A percentile compares a stretch with the other conserved stretches of the same genome.
These are phyloP conservation scores for Peronosclerospora sorghi DNA, from an alignment of 352 stramenopile species.

Conservation along the genomic window DNA sequence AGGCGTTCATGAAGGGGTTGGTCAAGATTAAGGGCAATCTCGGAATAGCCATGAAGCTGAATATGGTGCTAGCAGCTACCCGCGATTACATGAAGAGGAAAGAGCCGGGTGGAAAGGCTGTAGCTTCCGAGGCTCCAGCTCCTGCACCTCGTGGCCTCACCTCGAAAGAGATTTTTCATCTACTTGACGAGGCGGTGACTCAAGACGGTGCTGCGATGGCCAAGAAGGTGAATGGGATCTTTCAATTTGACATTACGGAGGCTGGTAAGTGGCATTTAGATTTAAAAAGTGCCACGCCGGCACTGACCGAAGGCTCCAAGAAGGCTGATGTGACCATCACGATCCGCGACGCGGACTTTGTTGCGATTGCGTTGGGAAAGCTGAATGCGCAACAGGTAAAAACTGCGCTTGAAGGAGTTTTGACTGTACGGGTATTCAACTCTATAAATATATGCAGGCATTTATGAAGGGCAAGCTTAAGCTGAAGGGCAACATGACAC, in stretches of 20 bases:
- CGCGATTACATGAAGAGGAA: conserved; percentile 73
- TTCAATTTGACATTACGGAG: conserved; percentile 67
- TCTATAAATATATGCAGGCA: conserved; percentile 52
- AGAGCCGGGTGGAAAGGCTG: conserved; percentile 9
- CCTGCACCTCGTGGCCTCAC: conserved; percentile 25
- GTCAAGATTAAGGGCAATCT: conserved; percentile 94
- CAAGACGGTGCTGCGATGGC: conserved; percentile 43
- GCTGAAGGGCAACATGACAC: conserved; percentile 91
- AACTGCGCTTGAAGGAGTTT: background rate
- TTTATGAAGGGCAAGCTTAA: conserved; percentile 95
- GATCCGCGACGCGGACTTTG: conserved; percentile 65
- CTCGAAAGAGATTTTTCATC: conserved; percentile 60
- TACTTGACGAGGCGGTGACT: conserved; percentile 46
- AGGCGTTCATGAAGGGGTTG: conserved; percentile 90
- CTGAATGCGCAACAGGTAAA: conserved; percentile 80
- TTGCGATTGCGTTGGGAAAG: conserved; percentile 73
- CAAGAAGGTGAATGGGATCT: conserved; percentile 74
- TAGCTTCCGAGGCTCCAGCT: conserved; percentile 2
- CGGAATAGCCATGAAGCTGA: conserved; percentile 90
- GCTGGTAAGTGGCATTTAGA: conserved; percentile 71
- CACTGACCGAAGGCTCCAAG: conserved; percentile 51
- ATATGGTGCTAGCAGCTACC: conserved; percentile 77
- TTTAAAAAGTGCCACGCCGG: conserved; percentile 48
- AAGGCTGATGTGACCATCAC: conserved; percentile 74
- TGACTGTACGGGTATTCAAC: conserved; percentile 3